Evolutionary conservation across 345 rosid genomes (phyloP), one percentile per base, ranked within the genome.

Genomic region (Brassica incana): DNA sequence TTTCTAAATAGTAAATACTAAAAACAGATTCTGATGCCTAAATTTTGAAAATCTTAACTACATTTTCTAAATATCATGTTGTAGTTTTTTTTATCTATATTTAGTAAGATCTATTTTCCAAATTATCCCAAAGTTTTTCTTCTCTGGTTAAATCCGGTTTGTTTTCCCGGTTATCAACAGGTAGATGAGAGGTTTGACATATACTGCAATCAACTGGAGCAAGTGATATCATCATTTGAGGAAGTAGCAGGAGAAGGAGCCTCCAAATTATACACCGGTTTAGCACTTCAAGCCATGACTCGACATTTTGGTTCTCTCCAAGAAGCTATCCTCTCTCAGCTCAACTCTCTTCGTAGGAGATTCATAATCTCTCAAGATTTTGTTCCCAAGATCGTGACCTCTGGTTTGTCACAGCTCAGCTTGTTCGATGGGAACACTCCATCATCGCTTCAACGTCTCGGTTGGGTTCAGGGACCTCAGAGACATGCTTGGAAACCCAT

Each of bases 221-320:
- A 86, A 77, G 83, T 86, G 60, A 88, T 85, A 7, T 59, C 89
- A 68, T 86, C 94, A 32, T 95, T 88, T 77, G 98, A 93, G 83
- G 85, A 84, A 56, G 69, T 89, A 29, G 91, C 88, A 58, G 98
- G 99, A 14, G 65, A 79, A 77, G 96, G 94, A 76, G 87, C 94
- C 20, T 91, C 92, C 0, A 93, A 85, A 43, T 69, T 85, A 9
- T 95, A 95, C 84, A 93, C 94, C 3, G 86, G 85, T 40, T 84
- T 88, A 71, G 96, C 97, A 30, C 91, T 89, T 65, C 94, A 90
- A 78, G 97, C 99, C 40, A 95, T 95, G 99, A 87, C 93, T 23
- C 88, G 90, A 78, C 97, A 93, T 80, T 95, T 93, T 75, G 85
- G 91, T 78, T 86, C 71, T 61, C 83, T 93, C 38, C 91, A 89